phyloP scores from a whole-genome alignment of 257 asterid genomes.

The Penstemon barbatus region DNA sequence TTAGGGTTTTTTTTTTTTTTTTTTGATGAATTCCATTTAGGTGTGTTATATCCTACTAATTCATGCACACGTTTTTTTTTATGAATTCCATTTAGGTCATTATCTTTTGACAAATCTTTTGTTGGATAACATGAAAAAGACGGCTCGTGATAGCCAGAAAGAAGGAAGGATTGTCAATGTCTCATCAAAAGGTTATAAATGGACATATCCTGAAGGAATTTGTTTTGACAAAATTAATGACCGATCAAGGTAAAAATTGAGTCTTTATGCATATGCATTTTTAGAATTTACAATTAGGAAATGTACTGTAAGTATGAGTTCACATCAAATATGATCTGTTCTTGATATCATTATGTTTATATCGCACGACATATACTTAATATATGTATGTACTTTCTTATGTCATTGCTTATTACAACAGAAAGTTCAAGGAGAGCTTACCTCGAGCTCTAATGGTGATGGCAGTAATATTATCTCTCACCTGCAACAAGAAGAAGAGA shows the following conservation, averaged over 20 bases:
- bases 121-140: slow-evolving; percentile 52
- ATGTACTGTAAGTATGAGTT: no score
- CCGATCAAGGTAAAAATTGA: slow-evolving; percentile 33
- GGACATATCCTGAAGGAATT: slow-evolving; percentile 42
- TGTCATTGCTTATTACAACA: no score
- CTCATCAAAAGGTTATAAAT: slow-evolving; percentile 48
- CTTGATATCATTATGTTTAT: not conserved
- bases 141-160: slow-evolving; percentile 43
- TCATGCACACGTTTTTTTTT: not conserved
- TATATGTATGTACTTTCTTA: not conserved
- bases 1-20: slow-evolving; percentile 36
- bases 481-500: no score
- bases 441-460: no score
- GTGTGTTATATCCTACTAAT: slow-evolving; percentile 20
- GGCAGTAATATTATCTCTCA: no score
- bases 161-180: slow-evolving; percentile 64
- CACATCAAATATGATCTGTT: not conserved
- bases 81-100: slow-evolving; percentile 32
- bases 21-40: slow-evolving; percentile 34
- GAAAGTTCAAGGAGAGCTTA: no score
- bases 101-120: slow-evolving; percentile 54
- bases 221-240: slow-evolving; percentile 52
- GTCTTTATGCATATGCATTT: not conserved
- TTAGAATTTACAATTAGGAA: no score
- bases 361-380: not conserved